Conservation (phyloP, 2,329 filamentous ascomycete species). For the Xylariaceae sp. region DNA sequence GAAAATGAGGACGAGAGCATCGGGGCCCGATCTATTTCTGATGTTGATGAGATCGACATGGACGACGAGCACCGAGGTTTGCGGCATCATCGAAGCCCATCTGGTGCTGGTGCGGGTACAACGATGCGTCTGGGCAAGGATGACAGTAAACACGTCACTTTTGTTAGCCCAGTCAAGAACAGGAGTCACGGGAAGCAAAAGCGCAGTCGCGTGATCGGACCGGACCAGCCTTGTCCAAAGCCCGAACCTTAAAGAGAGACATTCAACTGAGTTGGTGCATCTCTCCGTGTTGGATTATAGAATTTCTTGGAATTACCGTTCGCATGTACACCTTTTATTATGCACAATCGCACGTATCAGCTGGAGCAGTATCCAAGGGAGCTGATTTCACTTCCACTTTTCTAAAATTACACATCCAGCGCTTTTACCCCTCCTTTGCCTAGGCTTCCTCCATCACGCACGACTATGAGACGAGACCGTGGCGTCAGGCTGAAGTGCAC, state of each 20-base stretch:
- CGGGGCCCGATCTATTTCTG: constrained; percentile 56
- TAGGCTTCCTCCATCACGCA: no score
- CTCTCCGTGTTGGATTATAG: no score
- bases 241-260: no score
- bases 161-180: constrained; percentile 47
- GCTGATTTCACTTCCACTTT: no score
- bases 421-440: background rate
- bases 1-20: constrained; percentile 53
- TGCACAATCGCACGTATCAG: constrained; percentile 5
- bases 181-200: constrained; percentile 31
- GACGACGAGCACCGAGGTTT: constrained; percentile 52
- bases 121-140: constrained; percentile 50
- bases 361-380: background rate
- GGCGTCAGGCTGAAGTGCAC: no score
- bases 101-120: constrained; percentile 29
- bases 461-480: no score
- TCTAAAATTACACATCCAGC: no score
- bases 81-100: constrained; percentile 36
- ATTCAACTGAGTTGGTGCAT: no score
- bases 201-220: constrained; percentile 18
- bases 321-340: constrained; percentile 23
- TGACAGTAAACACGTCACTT: constrained; percentile 51
- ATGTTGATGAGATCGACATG: constrained; percentile 58
- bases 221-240: background rate
- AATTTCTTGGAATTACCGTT: constrained; percentile 12